Evolutionary conservation across 768 basidiomycete species (phyloP), one percentile per base, ranked within the genome.

Genomic region (Roridomyces roridus): DNA sequence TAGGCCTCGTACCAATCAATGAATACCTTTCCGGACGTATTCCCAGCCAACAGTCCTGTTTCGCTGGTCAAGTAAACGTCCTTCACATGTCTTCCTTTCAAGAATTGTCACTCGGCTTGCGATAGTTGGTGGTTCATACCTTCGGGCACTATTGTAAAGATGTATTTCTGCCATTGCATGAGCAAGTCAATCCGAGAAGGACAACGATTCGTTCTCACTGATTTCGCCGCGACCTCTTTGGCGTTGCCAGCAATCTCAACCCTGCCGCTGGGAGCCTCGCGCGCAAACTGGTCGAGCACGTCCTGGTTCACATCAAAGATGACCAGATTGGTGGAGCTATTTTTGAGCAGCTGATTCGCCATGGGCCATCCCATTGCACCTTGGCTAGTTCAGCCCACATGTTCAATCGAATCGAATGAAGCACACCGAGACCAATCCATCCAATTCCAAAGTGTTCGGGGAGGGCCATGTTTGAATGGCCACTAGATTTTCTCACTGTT

Each of bases 361-460:
- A 80, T 78, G 0, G 77, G 78, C 60, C 73, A 77, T 4, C 77
- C 77, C 77, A 80, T 79, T 1, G 76, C 76, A 11, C 77, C 77
- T 6, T 77, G 65, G 17, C 77, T 52, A 11, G 25, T 9, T 10
- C 39, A n/a, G 20, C 39, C 76, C 17, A 40, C 29, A 25, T 47
- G 9, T 31, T 24, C 25, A 26, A 25, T 20, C n/a, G 8, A 8
- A 14, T 5, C 5, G 5, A n/a, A 12, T 15, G 17, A 24, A 23
- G 2, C 7, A 34, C 31, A 29, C 11, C 3, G 9, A 26, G 25
- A 6, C 12, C 9, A n/a, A 29, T 21, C 18, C 23, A 8, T 51
- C n/a, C 18, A 41, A 43, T 28, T n/a, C n/a, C n/a, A n/a, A n/a
- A n/a, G n/a, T n/a, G n/a, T n/a, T n/a, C n/a, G n/a, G n/a, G n/a